These are phyloP conservation scores for Macrocybe gigantea DNA, from an alignment of 768 basidiomycete genomes.

Conservation along the genomic window DNA sequence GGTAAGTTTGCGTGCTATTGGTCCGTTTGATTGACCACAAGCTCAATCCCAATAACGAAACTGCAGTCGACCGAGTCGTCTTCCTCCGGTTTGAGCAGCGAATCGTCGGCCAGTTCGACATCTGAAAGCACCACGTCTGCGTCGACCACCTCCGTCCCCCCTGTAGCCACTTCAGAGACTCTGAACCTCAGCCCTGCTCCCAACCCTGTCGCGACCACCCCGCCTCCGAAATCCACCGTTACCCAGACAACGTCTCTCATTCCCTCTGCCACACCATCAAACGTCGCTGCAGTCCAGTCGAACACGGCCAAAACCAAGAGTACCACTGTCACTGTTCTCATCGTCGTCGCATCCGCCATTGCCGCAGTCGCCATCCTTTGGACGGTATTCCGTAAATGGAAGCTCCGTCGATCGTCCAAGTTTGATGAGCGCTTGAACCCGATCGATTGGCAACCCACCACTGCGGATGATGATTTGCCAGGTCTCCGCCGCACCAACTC, in stretches of 20 bases:
- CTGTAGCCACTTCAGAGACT: slow-evolving; percentile 13
- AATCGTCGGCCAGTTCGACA: no score
- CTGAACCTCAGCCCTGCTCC: slow-evolving; percentile 15
- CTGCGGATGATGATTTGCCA: slow-evolving; percentile 41
- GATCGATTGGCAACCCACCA: slow-evolving; percentile 81
- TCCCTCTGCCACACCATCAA: slow-evolving; percentile 21
- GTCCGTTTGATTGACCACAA: background rate
- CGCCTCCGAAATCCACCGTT: slow-evolving; percentile 13
- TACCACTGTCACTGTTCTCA: slow-evolving; percentile 55
- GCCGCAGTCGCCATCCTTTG: slow-evolving; percentile 71
- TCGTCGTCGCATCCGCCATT: slow-evolving; percentile 62
- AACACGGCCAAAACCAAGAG: slow-evolving; percentile 24
- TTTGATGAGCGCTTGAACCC: slow-evolving; percentile 85
- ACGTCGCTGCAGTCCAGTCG: slow-evolving; percentile 20
- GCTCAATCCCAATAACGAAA: no score
- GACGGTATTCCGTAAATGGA: slow-evolving; percentile 92
- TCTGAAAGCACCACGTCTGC: background rate
- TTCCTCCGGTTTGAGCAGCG: no score
- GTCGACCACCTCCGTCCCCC: slow-evolving; percentile 8
- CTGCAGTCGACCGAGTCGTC: no score
- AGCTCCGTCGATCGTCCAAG: slow-evolving; percentile 72
- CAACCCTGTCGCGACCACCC: slow-evolving; percentile 8
- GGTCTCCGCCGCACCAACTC: slow-evolving; percentile 50
- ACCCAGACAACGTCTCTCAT: slow-evolving; percentile 23
- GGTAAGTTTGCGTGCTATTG: slow-evolving; percentile 2